phyloP scores from a whole-genome alignment of 2,329 filamentous ascomycete species.

The Nakataea oryzae region DNA sequence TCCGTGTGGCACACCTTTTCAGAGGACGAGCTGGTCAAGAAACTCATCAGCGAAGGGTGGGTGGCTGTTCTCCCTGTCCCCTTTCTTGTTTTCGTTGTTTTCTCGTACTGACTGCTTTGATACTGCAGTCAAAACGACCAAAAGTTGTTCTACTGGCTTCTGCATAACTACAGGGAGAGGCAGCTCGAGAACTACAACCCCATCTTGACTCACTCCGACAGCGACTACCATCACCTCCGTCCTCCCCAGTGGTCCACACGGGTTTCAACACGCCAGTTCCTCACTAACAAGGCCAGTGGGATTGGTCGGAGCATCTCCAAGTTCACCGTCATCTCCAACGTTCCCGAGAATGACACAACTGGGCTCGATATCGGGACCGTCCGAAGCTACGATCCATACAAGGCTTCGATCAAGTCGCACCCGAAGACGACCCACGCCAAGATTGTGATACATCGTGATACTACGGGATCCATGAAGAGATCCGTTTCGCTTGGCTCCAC shows the following conservation, averaged over 20 bases:
- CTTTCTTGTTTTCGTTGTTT: slow-evolving; percentile 1
- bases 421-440: slow-evolving; percentile 50
- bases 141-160: slow-evolving; percentile 82
- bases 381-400: slow-evolving; percentile 75
- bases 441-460: slow-evolving; percentile 55
- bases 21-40: slow-evolving; percentile 59
- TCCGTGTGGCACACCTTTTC: slow-evolving; percentile 85
- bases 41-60: slow-evolving; percentile 56
- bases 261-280: slow-evolving; percentile 52
- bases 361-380: slow-evolving; percentile 31
- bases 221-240: slow-evolving; percentile 78
- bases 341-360: slow-evolving; percentile 32
- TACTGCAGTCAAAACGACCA: slow-evolving; percentile 68
- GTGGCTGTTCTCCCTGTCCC: slow-evolving; percentile 17
- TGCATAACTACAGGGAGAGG: slow-evolving; percentile 72
- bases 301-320: slow-evolving; percentile 45
- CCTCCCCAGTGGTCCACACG: slow-evolving; percentile 47
- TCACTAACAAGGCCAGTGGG: slow-evolving; percentile 30
- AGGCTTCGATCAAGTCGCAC: slow-evolving; percentile 48
- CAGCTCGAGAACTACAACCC: slow-evolving; percentile 81
- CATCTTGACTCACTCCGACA: slow-evolving; percentile 71
- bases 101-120: neutral
- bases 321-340: slow-evolving; percentile 56
- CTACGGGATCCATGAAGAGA: slow-evolving; percentile 8
- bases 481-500: neutral